phyloP scores from a whole-genome alignment of 257 asterid genomes.

The Echites panduratus region DNA sequence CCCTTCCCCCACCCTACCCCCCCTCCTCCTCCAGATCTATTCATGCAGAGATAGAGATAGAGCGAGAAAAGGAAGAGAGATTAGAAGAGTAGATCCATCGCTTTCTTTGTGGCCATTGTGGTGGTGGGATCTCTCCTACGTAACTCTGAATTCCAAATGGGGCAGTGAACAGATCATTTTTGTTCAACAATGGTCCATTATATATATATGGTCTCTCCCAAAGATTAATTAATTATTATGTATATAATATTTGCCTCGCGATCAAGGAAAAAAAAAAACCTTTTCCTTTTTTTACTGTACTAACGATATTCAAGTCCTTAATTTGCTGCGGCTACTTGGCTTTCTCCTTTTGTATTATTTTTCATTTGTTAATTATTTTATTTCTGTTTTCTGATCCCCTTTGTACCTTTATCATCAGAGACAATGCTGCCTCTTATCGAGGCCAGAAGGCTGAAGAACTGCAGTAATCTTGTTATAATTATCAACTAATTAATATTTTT shows the following conservation, averaged over 20 bases:
- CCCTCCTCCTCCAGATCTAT: background rate
- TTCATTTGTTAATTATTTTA: background rate
- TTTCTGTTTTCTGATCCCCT: background rate
- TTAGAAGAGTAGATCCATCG: background rate
- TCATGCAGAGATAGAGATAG: constrained; percentile 18
- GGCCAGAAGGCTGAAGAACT: background rate
- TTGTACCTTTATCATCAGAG: background rate
- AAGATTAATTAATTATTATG: background rate
- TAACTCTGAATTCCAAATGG: constrained; percentile 9
- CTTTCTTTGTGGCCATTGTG: constrained; percentile 8
- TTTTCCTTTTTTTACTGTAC: background rate
- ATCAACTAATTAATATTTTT: background rate
- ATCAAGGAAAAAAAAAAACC: background rate
- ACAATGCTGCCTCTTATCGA: background rate
- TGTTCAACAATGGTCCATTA: constrained; percentile 15
- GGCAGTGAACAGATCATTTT: constrained; percentile 15
- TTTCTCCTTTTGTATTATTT: constrained; percentile 1
- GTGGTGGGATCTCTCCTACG: constrained; percentile 17
- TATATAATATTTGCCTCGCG: constrained; percentile 11
- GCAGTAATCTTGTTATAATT: background rate
- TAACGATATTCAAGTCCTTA: background rate
- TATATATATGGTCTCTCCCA: background rate
- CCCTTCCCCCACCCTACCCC: too few species aligned
- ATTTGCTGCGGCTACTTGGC: constrained; percentile 11
- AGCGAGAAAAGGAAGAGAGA: background rate